phyloP scores from a whole-genome alignment of 192 early-diverging fungal species.

The Fimicolochytrium jonesii region DNA sequence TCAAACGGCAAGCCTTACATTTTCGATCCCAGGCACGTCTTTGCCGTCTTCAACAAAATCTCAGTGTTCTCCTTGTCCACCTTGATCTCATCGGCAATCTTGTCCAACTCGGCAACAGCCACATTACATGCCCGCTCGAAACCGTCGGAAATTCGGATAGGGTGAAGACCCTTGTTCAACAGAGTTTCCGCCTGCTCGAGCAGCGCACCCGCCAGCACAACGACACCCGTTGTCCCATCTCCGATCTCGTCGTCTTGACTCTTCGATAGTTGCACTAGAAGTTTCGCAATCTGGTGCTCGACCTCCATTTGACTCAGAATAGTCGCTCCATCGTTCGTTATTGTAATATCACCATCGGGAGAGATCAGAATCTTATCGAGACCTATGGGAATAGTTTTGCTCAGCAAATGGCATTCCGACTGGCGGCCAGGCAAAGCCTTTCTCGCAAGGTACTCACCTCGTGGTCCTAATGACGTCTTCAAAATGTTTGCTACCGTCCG shows the following conservation, averaged over 20 bases:
- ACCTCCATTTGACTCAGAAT: slow-evolving; percentile 98
- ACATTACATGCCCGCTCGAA: slow-evolving; percentile 95
- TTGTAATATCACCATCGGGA: slow-evolving; percentile 98
- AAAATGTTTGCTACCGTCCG: slow-evolving; percentile 95
- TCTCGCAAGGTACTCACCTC: slow-evolving; percentile 65
- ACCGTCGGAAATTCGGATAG: slow-evolving; percentile 98
- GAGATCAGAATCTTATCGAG: slow-evolving; percentile 99
- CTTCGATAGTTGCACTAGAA: slow-evolving; percentile 95
- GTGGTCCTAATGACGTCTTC: slow-evolving; percentile 96
- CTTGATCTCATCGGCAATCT: slow-evolving; percentile 85
- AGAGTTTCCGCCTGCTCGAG: slow-evolving; percentile 95
- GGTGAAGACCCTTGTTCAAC: slow-evolving; percentile 95
- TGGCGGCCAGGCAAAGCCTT: neutral
- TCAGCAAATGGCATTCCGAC: neutral
- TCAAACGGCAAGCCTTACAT: too few relatives aligned
- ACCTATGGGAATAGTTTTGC: too few relatives aligned
- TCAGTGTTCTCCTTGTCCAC: slow-evolving; percentile 76
- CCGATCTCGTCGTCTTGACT: slow-evolving; percentile 99
- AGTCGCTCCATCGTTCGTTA: slow-evolving; percentile 99
- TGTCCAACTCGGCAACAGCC: slow-evolving; percentile 88
- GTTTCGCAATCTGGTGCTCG: slow-evolving; percentile 98
- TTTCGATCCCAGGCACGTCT: slow-evolving; percentile 96
- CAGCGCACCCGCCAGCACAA: slow-evolving; percentile 96
- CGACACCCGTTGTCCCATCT: slow-evolving; percentile 99
- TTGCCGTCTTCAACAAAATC: slow-evolving; percentile 90